Evolutionary conservation across 1,139 yeast species (phyloP).

Genomic region (Kluyveromyces sp.): DNA sequence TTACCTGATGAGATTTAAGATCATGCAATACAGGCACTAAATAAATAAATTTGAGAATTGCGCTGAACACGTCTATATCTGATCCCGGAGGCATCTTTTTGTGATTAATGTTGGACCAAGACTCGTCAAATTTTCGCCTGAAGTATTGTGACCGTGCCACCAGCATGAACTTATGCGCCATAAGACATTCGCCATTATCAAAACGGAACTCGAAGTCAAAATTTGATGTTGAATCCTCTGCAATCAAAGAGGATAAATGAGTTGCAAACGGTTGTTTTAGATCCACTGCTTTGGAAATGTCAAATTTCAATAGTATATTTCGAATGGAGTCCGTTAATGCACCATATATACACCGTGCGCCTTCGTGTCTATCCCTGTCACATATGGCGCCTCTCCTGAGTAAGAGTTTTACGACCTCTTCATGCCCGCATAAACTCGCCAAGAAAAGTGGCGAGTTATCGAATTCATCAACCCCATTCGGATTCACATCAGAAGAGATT

Average conservation of each 20-base stretch:
- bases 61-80: constrained; percentile 30
- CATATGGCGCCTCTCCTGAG: constrained; percentile 66
- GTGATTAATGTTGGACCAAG: constrained; percentile 18
- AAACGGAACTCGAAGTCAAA: constrained; percentile 38
- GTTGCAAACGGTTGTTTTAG: constrained; percentile 68
- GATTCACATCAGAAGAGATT: constrained; percentile 48
- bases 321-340: constrained; percentile 65
- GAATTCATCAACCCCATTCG: constrained; percentile 62
- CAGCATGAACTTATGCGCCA: constrained; percentile 36
- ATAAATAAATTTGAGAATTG: constrained; percentile 48
- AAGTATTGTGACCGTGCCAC: constrained; percentile 34
- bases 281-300: constrained; percentile 64
- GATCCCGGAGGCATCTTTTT: constrained; percentile 21
- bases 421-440: constrained; percentile 72
- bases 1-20: constrained; percentile 30
- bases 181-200: constrained; percentile 12
- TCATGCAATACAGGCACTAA: constrained; percentile 37
- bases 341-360: constrained; percentile 73
- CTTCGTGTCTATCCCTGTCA: constrained; percentile 73
- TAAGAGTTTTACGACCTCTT: constrained; percentile 49
- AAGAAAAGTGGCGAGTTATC: constrained; percentile 68
- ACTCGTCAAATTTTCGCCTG: constrained; percentile 15
- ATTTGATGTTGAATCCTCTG: constrained; percentile 30
- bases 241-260: constrained; percentile 50
- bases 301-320: constrained; percentile 50